These are phyloP conservation scores for Paramecium bursaria DNA, from an alignment of 73 alveolate species.

Conservation along the genomic window DNA sequence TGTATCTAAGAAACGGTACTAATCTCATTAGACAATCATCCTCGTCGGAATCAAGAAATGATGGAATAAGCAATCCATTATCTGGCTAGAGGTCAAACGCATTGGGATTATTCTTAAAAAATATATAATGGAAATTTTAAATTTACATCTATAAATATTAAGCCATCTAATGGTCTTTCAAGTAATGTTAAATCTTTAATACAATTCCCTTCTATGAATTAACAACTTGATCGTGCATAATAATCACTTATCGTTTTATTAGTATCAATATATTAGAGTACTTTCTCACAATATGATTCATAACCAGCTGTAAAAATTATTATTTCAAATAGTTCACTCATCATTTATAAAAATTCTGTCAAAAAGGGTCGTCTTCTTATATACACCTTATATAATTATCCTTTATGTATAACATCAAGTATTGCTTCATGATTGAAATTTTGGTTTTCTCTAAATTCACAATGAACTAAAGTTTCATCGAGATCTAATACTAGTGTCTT, in stretches of 20 bases:
- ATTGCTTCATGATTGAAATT: conserved; percentile 48
- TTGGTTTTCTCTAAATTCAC: conserved; percentile 46
- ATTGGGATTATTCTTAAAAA: conserved; percentile 49
- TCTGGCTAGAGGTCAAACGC: conserved; percentile 47
- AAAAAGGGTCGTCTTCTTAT: conserved; percentile 5
- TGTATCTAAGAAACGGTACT: conserved; percentile 31
- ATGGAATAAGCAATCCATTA: conserved; percentile 52
- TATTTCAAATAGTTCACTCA: conserved; percentile 46
- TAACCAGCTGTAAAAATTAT: conserved; percentile 53
- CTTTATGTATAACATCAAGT: conserved; percentile 44
- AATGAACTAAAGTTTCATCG: conserved; percentile 59
- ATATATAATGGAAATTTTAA: not conserved
- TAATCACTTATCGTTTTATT: conserved; percentile 34
- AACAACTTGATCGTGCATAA: conserved; percentile 48
- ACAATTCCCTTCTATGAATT: conserved; percentile 35
- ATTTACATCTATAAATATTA: conserved; percentile 44
- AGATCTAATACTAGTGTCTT: conserved; percentile 47
- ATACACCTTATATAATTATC: conserved; percentile 5
- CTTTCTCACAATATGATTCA: conserved; percentile 59
- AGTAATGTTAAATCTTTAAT: conserved; percentile 18
- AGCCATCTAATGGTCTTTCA: conserved; percentile 43
- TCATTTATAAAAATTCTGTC: not conserved
- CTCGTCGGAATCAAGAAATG: conserved; percentile 58
- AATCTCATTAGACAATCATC: conserved; percentile 35
- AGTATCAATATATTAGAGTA: conserved; percentile 44